Base-by-base conservation (phyloP, 2,329 filamentous ascomycete species). In the Ophiostoma australiae region DNA sequence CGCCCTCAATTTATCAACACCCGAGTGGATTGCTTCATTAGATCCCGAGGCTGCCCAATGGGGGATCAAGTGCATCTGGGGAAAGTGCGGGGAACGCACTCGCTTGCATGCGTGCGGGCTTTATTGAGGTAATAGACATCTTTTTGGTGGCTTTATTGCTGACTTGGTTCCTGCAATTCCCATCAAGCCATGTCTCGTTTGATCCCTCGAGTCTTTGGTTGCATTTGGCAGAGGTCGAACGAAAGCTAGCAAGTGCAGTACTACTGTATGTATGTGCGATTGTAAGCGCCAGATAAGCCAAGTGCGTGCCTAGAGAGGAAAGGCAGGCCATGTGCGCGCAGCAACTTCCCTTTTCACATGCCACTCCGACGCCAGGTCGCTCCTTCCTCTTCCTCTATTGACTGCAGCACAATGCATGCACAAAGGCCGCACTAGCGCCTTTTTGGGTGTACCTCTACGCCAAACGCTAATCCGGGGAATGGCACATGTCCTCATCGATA, bases 341-440 rank as follows among this genome's bases (percentile, higher is more conserved):
- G 58, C 27, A 63, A 63, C 58, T 63, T 33, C 58, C 58, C 27
- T 63, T 63, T 63, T 63, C 58, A 63, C 58, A 63, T 63, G 58
- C 15, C 23, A 63, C 58, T 33, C 58, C 58, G 58, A 20, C 33
- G 27, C 52, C 15, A 63, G 23, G 27, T 63, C 13, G 13, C 58
- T 63, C 58, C 58, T 63, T 63, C 58, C 58, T 27, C 5, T 55
- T 23, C 7, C n/a, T n/a, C 10, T 23, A 15, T 7, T 58, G 52
- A 15, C n/a, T 27, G 52, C 52, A 58, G 52, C 17, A 27, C 7
- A 27, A 58, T 11, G 52, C 10, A 27, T 58, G 52, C 52, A 58
- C 52, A 23, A 27, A 58, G 52, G 52, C 52, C 52, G 52, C 52
- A 58, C 52, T 58, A 58, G 52, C 52, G n/a, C 23, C 52, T 58